Evolutionary conservation across 768 basidiomycete species (phyloP).

Genomic region (Tricholoma flavovirens): DNA sequence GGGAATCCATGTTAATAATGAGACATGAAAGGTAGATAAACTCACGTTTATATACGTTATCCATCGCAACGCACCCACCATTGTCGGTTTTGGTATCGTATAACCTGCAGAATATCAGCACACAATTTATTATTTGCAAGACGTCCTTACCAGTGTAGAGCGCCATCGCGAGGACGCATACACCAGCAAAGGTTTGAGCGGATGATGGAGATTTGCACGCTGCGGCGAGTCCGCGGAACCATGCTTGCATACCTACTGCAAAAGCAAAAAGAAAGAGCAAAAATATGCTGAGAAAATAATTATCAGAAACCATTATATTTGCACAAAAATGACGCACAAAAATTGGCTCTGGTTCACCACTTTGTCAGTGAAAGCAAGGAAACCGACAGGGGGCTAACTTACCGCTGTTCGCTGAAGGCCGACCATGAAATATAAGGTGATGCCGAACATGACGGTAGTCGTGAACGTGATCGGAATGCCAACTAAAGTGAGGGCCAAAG

Average conservation of each 20-base stretch:
- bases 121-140: background rate
- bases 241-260: constrained; percentile 63
- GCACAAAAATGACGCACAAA: constrained; percentile 37
- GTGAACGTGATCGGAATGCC: constrained; percentile 53
- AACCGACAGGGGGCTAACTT: background rate
- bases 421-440: constrained; percentile 62
- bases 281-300: constrained; percentile 37
- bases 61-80: constrained; percentile 4
- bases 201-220: constrained; percentile 52
- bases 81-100: background rate
- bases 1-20: constrained; percentile 7
- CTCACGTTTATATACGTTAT: constrained; percentile 42
- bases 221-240: constrained; percentile 67
- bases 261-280: constrained; percentile 52
- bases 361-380: background rate
- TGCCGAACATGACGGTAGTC: constrained; percentile 37
- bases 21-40: background rate
- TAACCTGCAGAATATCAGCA: background rate
- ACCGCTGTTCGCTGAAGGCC: constrained; percentile 45
- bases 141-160: background rate
- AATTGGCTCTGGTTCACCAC: constrained; percentile 35
- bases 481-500: constrained; percentile 40
- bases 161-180: background rate
- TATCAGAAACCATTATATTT: background rate
- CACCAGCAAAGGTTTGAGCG: constrained; percentile 45